A percentile compares a stretch with the other conserved stretches of the same genome.
Evolutionary conservation across 371 early-diverging fungal species (phyloP).

Genomic region (Chytridiales sp.): DNA sequence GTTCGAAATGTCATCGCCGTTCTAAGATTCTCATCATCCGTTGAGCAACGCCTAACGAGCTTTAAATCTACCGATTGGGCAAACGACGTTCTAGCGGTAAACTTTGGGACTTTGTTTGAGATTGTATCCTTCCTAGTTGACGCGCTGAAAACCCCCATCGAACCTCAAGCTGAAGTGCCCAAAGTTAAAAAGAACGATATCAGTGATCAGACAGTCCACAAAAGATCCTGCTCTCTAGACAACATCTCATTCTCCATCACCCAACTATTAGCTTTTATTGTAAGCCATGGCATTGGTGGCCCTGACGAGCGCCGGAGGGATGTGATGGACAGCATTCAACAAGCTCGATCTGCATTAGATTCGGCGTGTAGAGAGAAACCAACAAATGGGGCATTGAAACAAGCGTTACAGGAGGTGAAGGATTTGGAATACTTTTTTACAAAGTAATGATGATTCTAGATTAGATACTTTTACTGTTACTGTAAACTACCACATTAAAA

Average conservation of each 20-base stretch:
- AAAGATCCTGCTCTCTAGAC: neutral
- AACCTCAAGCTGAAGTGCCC: neutral
- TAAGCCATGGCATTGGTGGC: slow-evolving; percentile 1
- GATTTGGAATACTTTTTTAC: too few relatives aligned
- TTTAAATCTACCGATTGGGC: neutral
- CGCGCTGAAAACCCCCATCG: too few relatives aligned
- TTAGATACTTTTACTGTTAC: too few relatives aligned
- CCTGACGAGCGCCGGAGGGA: slow-evolving; percentile 10
- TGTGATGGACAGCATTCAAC: slow-evolving; percentile 13
- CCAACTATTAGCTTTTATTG: slow-evolving; percentile 11
- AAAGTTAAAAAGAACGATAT: neutral
- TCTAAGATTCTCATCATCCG: slow-evolving; percentile 23
- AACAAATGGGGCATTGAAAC: too few relatives aligned
- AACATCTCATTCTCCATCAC: slow-evolving; percentile 10
- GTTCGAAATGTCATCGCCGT: slow-evolving; percentile 29
- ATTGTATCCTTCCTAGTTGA: neutral
- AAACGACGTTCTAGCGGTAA: slow-evolving; percentile 1
- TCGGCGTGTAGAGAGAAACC: too few relatives aligned
- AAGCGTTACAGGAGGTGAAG: too few relatives aligned
- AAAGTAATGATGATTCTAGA: too few relatives aligned
- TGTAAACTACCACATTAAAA: slow-evolving; percentile 42
- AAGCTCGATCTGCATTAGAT: slow-evolving; percentile 6
- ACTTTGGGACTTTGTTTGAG: slow-evolving; percentile 6
- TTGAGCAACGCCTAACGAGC: slow-evolving; percentile 15
- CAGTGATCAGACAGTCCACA: slow-evolving; percentile 1